Percentiles rank a stretch among this genome's conserved stretches.
These are phyloP conservation scores for Kodamaea sagamina DNA, from an alignment of 805 yeast species.

Conservation along the genomic window DNA sequence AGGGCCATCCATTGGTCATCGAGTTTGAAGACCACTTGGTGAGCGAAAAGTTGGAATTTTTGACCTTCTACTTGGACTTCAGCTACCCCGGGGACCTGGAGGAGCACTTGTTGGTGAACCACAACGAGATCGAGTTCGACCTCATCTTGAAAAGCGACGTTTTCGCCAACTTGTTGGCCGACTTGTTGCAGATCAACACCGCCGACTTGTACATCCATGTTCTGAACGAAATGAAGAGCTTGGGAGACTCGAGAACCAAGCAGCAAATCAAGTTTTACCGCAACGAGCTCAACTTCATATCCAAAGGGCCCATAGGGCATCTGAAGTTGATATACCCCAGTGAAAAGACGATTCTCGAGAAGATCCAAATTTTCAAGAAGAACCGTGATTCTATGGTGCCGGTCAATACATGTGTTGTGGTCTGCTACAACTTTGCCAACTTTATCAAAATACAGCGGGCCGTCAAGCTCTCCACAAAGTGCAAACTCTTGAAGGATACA, in stretches of 20 bases:
- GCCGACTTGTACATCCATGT: slow-evolving; percentile 34
- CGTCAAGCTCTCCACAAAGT: slow-evolving; percentile 40
- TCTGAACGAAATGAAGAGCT: slow-evolving; percentile 22
- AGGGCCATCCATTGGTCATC: slow-evolving; percentile 40
- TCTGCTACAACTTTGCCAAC: slow-evolving; percentile 34
- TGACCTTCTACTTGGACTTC: slow-evolving; percentile 37
- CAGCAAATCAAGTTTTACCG: slow-evolving; percentile 14
- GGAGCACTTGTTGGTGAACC: slow-evolving; percentile 28
- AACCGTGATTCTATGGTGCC: slow-evolving; percentile 29
- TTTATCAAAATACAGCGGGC: slow-evolving; percentile 37
- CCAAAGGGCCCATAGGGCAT: slow-evolving; percentile 72
- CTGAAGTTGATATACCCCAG: slow-evolving; percentile 68
- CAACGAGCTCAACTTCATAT: slow-evolving; percentile 55
- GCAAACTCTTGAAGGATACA: slow-evolving; percentile 40
- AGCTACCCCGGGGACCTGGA: slow-evolving; percentile 22
- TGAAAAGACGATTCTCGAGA: slow-evolving; percentile 62
- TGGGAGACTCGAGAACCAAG: slow-evolving; percentile 9
- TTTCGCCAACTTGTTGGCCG: slow-evolving; percentile 37
- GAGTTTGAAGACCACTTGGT: slow-evolving; percentile 45
- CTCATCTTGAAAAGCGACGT: slow-evolving; percentile 42
- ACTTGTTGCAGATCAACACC: slow-evolving; percentile 39
- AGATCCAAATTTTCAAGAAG: slow-evolving; percentile 40
- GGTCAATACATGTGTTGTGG: slow-evolving; percentile 18
- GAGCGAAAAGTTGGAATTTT: slow-evolving; percentile 44
- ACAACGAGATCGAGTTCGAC: slow-evolving; percentile 34